These are phyloP conservation scores for Metarhizium brunneum DNA, from an alignment of 2,329 filamentous ascomycete species.

Conservation along the genomic window DNA sequence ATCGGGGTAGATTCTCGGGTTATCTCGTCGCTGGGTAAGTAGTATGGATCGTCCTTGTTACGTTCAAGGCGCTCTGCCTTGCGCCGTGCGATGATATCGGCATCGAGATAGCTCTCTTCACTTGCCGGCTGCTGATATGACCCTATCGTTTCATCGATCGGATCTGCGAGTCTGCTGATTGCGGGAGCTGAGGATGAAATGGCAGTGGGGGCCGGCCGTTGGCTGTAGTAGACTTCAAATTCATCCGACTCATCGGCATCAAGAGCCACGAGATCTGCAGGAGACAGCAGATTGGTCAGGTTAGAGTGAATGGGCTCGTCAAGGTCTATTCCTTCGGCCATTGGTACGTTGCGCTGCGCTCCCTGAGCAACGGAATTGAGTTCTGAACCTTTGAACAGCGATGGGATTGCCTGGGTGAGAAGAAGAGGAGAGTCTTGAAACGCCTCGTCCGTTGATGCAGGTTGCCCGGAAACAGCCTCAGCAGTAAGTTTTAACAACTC, in stretches of 20 bases:
- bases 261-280: constrained; percentile 39
- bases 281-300: constrained; percentile 56
- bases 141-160: constrained; percentile 36
- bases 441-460: constrained; percentile 41
- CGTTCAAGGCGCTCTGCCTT: constrained; percentile 71
- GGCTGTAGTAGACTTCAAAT: constrained; percentile 59
- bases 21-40: constrained; percentile 54
- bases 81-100: constrained; percentile 63
- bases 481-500: constrained; percentile 81
- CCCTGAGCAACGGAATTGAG: constrained; percentile 80
- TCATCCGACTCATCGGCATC: constrained; percentile 50
- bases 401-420: constrained; percentile 82
- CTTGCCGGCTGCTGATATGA: constrained; percentile 49
- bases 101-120: constrained; percentile 59
- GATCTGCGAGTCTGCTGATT: constrained; percentile 41
- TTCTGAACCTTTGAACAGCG: constrained; percentile 76
- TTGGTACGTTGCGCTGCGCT: constrained; percentile 78
- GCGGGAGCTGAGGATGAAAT: constrained; percentile 44
- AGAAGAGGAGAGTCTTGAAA: constrained; percentile 68
- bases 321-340: constrained; percentile 67
- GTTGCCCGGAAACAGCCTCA: constrained; percentile 66
- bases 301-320: constrained; percentile 74
- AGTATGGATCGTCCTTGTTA: constrained; percentile 91
- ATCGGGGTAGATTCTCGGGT: constrained; percentile 66
- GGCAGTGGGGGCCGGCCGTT: constrained; percentile 40